Evolutionary conservation across 805 yeast genomes (phyloP), one percentile per base, ranked within the genome.

Genomic region (Saccharomyces jurei): DNA sequence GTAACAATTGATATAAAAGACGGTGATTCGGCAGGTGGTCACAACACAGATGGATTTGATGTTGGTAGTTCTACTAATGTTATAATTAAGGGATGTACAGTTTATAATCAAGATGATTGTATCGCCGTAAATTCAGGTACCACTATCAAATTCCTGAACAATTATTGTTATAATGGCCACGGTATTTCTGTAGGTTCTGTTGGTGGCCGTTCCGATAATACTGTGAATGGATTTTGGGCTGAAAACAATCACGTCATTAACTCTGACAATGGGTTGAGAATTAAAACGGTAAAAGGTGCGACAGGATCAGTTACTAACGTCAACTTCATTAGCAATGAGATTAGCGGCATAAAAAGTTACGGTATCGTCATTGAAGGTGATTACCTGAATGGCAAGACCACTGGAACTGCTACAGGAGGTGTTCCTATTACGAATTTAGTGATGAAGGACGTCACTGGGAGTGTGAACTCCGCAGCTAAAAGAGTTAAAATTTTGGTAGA

Each of bases 121-220:
- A 52, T 60, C 6, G 60, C 61, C 17, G 53, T 60, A 6, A 56
- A 60, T 31, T 56, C 61, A 14, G 60, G 61, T 50, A 54, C 50
- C 6, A 53, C 50, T 26, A 58, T 56, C 49, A 28, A 50, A 21
- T 58, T 60, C 50, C 17, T 26, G 29, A 55, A 51, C 46, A 60
- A 58, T 36, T 48, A 49, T 32, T 60, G 63, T 51, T 54, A 53
- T 27, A 58, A 58, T 50, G 60, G 58, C 44, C 61, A 60, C 41
- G 63, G 63, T 32, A 58, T 58, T 32, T 60, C 63, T 13, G 53
- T 60, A 48, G 61, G 62, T 26, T 51, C 56, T n/a, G 57, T 58
- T 41, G 61, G 62, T 51, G 61, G 58, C 27, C 57, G 56, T 50
- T 41, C 53, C 5, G 52, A 54, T 31, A 58, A 53, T 22, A 47